These are phyloP conservation scores for Podospora sp. DNA, from an alignment of 495 filamentous ascomycete genomes.

Conservation along the genomic window DNA sequence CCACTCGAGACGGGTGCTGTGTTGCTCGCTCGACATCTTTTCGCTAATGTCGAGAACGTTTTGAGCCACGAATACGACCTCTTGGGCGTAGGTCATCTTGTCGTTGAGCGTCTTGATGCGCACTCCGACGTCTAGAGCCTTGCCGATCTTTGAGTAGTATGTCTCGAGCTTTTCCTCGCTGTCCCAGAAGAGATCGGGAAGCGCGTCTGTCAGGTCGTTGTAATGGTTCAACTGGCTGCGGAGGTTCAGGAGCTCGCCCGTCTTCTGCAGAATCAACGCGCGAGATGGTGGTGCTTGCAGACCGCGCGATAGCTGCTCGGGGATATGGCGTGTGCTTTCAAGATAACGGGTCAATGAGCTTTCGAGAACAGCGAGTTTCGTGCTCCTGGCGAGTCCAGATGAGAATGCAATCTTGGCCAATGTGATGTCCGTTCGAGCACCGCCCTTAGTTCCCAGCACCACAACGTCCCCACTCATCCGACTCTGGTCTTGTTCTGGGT, in stretches of 20 bases:
- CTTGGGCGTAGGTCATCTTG: slow-evolving; percentile 96
- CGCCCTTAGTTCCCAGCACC: slow-evolving; percentile 69
- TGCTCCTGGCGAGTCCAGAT: slow-evolving; percentile 88
- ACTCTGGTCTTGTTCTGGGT: slow-evolving; percentile 72
- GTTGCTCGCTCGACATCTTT: slow-evolving; percentile 86
- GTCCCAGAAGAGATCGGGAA: slow-evolving; percentile 98
- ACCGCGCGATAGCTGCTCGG: slow-evolving; percentile 63
- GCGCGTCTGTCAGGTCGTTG: slow-evolving; percentile 91
- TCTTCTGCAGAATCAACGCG: slow-evolving; percentile 76
- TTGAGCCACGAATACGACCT: slow-evolving; percentile 87
- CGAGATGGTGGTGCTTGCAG: slow-evolving; percentile 33
- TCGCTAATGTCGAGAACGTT: slow-evolving; percentile 91
- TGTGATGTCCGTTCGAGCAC: slow-evolving; percentile 66
- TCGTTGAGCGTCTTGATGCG: slow-evolving; percentile 91
- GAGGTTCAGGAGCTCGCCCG: slow-evolving; percentile 86
- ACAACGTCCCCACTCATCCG: slow-evolving; percentile 88
- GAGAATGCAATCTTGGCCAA: slow-evolving; percentile 96
- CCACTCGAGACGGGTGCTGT: slow-evolving; percentile 89
- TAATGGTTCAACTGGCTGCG: slow-evolving; percentile 95
- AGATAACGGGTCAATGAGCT: slow-evolving; percentile 81
- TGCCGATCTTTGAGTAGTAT: slow-evolving; percentile 92
- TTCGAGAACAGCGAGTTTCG: slow-evolving; percentile 95
- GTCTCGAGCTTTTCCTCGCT: slow-evolving; percentile 84
- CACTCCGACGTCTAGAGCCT: slow-evolving; percentile 87
- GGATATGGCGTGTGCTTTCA: slow-evolving; percentile 77